Conservation (phyloP, 2,329 filamentous ascomycete genomes). For the Metarhizium anisopliae region DNA sequence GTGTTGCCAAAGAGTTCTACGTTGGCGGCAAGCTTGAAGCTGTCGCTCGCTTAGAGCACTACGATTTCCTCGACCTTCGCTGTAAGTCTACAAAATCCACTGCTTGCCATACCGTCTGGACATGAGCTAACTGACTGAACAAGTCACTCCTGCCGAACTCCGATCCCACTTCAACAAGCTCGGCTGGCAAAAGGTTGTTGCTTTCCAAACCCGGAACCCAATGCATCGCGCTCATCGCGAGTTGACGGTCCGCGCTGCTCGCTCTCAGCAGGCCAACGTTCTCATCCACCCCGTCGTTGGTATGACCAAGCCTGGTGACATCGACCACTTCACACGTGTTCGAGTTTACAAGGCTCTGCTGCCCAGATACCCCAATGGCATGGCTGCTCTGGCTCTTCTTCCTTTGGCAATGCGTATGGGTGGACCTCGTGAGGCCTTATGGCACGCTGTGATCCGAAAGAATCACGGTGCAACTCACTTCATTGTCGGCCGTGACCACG, state of each 20-base stretch:
- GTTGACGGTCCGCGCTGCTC: conserved; percentile 92
- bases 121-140: conserved; percentile 7
- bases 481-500: conserved; percentile 97
- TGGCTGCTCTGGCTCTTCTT: conserved; percentile 92
- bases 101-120: not conserved
- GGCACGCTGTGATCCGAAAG: conserved; percentile 99
- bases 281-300: conserved; percentile 98
- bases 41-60: conserved; percentile 91
- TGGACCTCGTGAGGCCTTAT: conserved; percentile 94
- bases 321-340: conserved; percentile 98
- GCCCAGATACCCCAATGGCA: conserved; percentile 95
- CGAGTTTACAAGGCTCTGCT: conserved; percentile 97
- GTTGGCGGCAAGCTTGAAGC: conserved; percentile 94
- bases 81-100: conserved; percentile 45
- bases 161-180: conserved; percentile 98
- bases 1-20: conserved; percentile 77
- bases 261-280: conserved; percentile 93
- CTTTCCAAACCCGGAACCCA: conserved; percentile 98
- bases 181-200: conserved; percentile 93
- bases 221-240: conserved; percentile 99
- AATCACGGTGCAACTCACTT: conserved; percentile 99
- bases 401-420: conserved; percentile 99
- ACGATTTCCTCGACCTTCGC: conserved; percentile 94
- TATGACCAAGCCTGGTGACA: conserved; percentile 97
- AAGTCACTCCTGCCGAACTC: conserved; percentile 87